Conservation (phyloP, 441 rosid species). For the Erysimum cheiri region DNA sequence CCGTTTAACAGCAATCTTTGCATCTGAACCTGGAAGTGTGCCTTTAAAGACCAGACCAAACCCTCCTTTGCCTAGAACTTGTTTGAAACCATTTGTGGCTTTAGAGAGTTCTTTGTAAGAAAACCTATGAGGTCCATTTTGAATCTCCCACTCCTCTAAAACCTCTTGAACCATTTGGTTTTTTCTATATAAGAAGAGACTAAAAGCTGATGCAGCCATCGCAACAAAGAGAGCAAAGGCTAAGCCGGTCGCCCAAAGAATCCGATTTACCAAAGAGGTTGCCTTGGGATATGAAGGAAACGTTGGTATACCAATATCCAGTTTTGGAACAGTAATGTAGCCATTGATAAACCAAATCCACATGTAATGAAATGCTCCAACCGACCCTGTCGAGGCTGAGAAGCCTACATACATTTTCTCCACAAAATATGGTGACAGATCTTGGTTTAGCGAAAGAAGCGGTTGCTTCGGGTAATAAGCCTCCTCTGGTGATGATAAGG, state of each 20-base stretch:
- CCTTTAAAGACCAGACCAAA: constrained; percentile 44
- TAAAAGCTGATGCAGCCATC: constrained; percentile 11
- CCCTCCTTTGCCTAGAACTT: constrained; percentile 44
- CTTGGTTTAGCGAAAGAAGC: constrained; percentile 23
- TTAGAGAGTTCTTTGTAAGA: constrained; percentile 24
- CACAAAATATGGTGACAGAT: constrained; percentile 29
- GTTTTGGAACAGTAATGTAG: background rate
- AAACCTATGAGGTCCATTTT: constrained; percentile 45
- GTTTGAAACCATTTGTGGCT: constrained; percentile 45
- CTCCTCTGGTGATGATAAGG: constrained; percentile 29
- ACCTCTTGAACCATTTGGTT: too few relatives aligned
- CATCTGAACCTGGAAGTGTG: constrained; percentile 23
- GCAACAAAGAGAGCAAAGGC: constrained; percentile 12
- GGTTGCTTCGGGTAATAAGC: background rate
- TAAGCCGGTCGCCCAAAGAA: background rate
- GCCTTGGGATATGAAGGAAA: constrained; percentile 34
- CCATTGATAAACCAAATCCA: too few relatives aligned
- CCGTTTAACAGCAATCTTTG: constrained; percentile 38
- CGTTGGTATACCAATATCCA: constrained; percentile 17
- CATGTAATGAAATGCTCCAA: constrained; percentile 39
- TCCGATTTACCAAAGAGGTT: background rate
- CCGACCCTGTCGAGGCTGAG: constrained; percentile 27
- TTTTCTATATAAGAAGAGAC: background rate
- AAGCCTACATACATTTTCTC: constrained; percentile 45
- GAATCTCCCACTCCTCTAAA: constrained; percentile 44